phyloP scores from a whole-genome alignment of 1,139 yeast genomes.

The Trichomonascaceae sp. region DNA sequence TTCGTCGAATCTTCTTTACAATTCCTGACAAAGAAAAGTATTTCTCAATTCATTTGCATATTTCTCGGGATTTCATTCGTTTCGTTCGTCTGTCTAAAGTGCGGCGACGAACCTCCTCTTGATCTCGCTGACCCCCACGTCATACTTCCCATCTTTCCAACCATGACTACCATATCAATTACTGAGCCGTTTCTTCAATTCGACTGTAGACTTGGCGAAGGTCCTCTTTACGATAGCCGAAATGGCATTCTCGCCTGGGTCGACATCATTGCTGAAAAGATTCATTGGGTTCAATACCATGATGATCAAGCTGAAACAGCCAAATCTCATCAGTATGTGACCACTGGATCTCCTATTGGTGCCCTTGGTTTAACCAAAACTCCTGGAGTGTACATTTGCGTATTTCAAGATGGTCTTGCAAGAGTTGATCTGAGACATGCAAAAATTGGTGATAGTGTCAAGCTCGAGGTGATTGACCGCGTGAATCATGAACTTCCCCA shows the following conservation, averaged over 20 bases:
- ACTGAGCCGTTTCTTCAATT: slow-evolving; percentile 2
- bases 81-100: neutral
- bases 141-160: neutral
- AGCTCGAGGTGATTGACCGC: slow-evolving; percentile 15
- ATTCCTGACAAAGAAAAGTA: no score
- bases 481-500: slow-evolving; percentile 14
- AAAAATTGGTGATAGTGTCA: slow-evolving; percentile 17
- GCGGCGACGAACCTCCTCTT: neutral
- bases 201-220: slow-evolving; percentile 26
- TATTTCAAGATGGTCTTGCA: slow-evolving; percentile 29
- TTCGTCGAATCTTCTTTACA: no score
- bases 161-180: neutral
- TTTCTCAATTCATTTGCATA: no score
- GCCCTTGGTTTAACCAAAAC: slow-evolving; percentile 28
- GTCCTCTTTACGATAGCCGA: slow-evolving; percentile 31
- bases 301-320: slow-evolving; percentile 15
- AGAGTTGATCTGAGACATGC: slow-evolving; percentile 22
- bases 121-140: neutral
- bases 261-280: slow-evolving; percentile 27
- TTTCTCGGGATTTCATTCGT: neutral
- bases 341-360: slow-evolving; percentile 24
- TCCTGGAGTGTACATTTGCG: slow-evolving; percentile 28
- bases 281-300: slow-evolving; percentile 26
- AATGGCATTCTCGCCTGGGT: slow-evolving; percentile 28
- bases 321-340: slow-evolving; percentile 20